Evolutionary conservation across 768 basidiomycete genomes (phyloP).

Genomic region (Filobasidium floriforme): DNA sequence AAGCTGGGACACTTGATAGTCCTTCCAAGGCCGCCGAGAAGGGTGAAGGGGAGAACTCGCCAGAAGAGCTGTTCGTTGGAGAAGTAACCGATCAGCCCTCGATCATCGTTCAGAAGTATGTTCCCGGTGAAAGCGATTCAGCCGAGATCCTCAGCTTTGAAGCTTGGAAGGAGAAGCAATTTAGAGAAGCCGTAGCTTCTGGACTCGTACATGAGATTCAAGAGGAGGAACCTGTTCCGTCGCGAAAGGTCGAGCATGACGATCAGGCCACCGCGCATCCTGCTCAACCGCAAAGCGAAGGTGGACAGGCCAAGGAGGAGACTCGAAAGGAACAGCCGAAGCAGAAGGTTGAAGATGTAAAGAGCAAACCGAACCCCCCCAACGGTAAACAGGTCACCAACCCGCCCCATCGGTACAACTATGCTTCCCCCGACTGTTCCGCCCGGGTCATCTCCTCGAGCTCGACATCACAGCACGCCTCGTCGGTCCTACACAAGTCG

Average conservation of each 20-base stretch:
- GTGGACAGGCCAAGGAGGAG: neutral
- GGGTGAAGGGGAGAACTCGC: neutral
- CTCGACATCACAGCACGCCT: conserved; percentile 68
- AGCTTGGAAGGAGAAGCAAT: conserved; percentile 74
- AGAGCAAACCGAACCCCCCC: neutral
- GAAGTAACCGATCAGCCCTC: neutral
- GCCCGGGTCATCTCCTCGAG: conserved; percentile 83
- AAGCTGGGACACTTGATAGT: too few relatives aligned
- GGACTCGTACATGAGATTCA: conserved; percentile 20
- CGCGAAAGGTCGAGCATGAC: neutral
- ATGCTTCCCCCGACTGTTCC: conserved; percentile 84
- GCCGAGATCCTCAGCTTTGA: conserved; percentile 64
- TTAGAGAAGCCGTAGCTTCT: conserved; percentile 44
- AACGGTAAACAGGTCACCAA: neutral
- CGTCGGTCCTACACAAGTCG: conserved; percentile 76
- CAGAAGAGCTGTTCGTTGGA: neutral
- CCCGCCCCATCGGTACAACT: conserved; percentile 69
- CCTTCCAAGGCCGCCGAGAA: too few relatives aligned
- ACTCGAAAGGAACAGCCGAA: neutral
- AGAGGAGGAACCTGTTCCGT: neutral
- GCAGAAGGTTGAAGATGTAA: neutral
- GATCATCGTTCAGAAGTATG: neutral
- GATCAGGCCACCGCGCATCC: neutral
- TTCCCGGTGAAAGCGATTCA: neutral
- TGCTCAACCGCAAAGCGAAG: neutral